These are phyloP conservation scores for Acanthamoeba lenticulata DNA, from an alignment of 208 protist genomes.

Conservation along the genomic window DNA sequence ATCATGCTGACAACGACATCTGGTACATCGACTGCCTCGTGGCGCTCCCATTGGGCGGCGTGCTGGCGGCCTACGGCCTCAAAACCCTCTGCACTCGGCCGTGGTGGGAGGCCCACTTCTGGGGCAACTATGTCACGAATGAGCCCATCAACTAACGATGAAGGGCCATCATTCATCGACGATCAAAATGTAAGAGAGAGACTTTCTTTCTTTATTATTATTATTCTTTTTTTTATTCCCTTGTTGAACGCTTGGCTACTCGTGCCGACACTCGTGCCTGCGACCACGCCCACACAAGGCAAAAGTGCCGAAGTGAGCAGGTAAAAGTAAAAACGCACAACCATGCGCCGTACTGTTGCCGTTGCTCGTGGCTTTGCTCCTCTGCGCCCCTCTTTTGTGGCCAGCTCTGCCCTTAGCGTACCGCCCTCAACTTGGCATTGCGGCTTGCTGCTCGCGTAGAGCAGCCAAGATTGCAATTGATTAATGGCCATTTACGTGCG, in stretches of 20 bases:
- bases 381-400: not conserved
- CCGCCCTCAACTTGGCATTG: not conserved
- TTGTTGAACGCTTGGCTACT: no score
- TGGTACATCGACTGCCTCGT: conserved; percentile 44
- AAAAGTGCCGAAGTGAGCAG: no score
- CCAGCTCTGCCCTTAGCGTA: not conserved
- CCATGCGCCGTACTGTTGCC: not conserved
- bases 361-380: not conserved
- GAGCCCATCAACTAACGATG: conserved; percentile 1
- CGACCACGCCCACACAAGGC: no score
- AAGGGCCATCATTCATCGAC: no score
- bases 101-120: conserved; percentile 52
- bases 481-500: not conserved
- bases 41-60: not conserved
- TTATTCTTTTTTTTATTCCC: no score
- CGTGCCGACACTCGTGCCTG: no score
- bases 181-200: no score
- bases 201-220: no score
- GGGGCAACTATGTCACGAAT: conserved; percentile 18
- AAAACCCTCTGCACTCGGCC: conserved; percentile 4
- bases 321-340: not conserved
- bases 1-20: conserved; percentile 18
- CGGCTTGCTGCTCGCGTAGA: not conserved
- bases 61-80: not conserved
- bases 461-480: not conserved